phyloP scores from a whole-genome alignment of 1,284 basidiomycete species.

The Ganoderma resinaceum region DNA sequence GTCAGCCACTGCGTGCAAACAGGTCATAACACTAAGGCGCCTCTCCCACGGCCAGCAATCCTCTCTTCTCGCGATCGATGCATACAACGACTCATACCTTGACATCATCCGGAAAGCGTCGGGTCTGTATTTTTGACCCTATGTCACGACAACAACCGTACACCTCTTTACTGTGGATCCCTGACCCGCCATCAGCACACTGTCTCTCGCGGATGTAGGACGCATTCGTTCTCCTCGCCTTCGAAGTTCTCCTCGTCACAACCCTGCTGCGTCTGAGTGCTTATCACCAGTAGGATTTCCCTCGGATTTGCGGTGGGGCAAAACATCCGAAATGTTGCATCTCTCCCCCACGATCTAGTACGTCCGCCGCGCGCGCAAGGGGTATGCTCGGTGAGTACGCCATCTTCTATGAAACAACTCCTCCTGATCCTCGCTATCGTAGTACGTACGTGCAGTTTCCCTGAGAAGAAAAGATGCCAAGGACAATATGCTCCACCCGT shows the following conservation, averaged over 20 bases:
- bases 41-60: no score
- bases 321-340: not conserved
- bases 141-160: no score
- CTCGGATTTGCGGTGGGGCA: not conserved
- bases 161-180: no score
- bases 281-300: not conserved
- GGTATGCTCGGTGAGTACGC: slow-evolving; percentile 5
- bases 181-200: no score
- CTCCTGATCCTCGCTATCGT: not conserved
- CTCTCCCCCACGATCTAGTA: slow-evolving; percentile 5
- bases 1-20: not conserved
- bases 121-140: no score
- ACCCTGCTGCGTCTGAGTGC: not conserved
- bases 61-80: no score
- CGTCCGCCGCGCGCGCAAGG: not conserved
- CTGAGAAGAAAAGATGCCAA: slow-evolving; percentile 6
- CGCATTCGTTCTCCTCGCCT: no score
- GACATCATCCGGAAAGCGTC: no score
- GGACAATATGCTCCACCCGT: slow-evolving; percentile 2
- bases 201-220: no score
- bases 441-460: not conserved
- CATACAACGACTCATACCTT: no score
- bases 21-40: not conserved
- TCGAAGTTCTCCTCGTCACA: not conserved
- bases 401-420: slow-evolving; percentile 5